These are phyloP conservation scores for Phytopythium aichiense DNA, from an alignment of 352 stramenopile species.

Conservation along the genomic window DNA sequence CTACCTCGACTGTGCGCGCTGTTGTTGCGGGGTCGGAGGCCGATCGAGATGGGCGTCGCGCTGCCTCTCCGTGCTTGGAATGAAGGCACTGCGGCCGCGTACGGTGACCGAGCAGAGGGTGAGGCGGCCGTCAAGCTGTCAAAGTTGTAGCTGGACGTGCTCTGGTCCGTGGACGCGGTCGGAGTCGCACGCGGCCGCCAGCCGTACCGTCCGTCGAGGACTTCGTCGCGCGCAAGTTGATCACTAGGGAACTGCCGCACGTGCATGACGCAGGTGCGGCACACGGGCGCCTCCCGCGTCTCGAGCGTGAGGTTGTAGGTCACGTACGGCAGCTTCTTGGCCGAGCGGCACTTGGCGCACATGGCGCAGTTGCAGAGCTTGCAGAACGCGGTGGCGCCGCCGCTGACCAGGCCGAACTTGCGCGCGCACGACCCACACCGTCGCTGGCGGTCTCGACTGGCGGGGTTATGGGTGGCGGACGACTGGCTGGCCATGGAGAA, in stretches of 20 bases:
- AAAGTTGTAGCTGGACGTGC: neutral
- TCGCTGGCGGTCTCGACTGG: constrained; percentile 11
- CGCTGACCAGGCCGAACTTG: constrained; percentile 27
- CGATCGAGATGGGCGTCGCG: neutral
- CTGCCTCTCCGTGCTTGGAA: neutral
- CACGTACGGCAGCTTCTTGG: constrained; percentile 30
- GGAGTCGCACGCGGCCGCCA: neutral
- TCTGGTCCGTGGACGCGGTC: neutral
- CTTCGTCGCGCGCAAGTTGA: constrained; percentile 24
- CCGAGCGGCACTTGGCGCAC: constrained; percentile 35
- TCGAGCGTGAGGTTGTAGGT: constrained; percentile 25
- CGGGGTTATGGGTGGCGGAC: neutral
- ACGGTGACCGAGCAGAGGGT: constrained; percentile 3
- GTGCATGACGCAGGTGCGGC: constrained; percentile 25
- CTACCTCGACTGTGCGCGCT: neutral
- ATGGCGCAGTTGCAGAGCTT: constrained; percentile 28
- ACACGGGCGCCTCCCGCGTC: constrained; percentile 24
- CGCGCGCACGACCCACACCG: constrained; percentile 26
- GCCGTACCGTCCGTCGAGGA: constrained; percentile 15
- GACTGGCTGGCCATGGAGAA: neutral
- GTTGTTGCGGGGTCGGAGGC: neutral
- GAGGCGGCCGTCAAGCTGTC: neutral
- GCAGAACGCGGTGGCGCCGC: constrained; percentile 19
- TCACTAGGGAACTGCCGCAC: constrained; percentile 20
- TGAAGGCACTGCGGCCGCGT: neutral